A percentile compares a stretch with the other conserved stretches of the same genome.
Conservation (phyloP, 768 basidiomycete species). For the Auricularia auricula-judae region DNA sequence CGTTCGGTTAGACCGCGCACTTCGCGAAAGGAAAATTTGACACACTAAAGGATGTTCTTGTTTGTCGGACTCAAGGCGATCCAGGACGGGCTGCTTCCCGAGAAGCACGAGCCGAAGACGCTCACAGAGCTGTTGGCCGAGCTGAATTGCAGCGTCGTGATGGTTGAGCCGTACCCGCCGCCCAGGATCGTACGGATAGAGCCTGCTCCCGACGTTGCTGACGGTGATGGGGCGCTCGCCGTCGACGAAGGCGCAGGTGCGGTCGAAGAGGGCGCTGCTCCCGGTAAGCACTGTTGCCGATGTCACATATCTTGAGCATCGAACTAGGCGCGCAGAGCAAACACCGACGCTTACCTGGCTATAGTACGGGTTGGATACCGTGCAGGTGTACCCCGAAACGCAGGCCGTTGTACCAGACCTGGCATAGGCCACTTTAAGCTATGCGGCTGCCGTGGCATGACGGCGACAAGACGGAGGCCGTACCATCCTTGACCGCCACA, state of each 20-base stretch:
- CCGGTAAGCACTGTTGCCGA: background rate
- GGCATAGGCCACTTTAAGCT: background rate
- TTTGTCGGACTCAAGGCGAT: conserved; percentile 46
- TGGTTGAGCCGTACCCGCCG: background rate
- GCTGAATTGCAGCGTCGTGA: background rate
- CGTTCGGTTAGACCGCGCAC: background rate
- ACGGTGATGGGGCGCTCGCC: background rate
- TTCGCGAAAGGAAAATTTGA: background rate
- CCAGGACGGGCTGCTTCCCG: conserved; percentile 50
- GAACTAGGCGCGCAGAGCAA: too few relatives aligned
- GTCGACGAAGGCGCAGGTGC: background rate
- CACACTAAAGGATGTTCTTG: conserved; percentile 50
- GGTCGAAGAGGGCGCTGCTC: background rate
- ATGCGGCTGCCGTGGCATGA: background rate
- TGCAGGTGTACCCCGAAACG: background rate
- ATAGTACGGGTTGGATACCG: background rate
- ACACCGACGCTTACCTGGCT: background rate
- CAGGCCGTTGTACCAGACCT: background rate
- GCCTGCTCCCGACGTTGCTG: background rate
- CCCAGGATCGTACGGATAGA: background rate
- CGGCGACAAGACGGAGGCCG: background rate
- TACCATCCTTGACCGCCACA: background rate
- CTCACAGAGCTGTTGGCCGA: background rate
- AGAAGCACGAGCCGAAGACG: background rate
- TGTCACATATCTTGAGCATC: background rate